Evolutionary conservation across 768 basidiomycete genomes (phyloP), one percentile per base, ranked within the genome.

Genomic region (Termitomyces sp.): DNA sequence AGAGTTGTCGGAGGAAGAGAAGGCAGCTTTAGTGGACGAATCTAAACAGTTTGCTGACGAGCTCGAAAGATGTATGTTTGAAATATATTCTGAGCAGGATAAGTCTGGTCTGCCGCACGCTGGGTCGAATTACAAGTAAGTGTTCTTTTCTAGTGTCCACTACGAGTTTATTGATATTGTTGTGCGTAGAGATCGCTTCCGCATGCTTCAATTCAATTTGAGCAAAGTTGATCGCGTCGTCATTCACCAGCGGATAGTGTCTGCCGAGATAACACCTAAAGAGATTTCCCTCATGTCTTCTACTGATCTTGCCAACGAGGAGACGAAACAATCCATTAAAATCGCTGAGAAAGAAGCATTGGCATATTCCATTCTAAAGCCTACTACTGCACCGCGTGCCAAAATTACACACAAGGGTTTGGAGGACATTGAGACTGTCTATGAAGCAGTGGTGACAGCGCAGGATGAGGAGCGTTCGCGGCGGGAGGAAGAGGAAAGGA

Each of bases 371-470:
- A 94, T 95, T 63, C 74, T 94, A 59, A 81, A 84, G 67, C 90
- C 87, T 71, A 77, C 82, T 9, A 74, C 76, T 9, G 79, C 82
- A 24, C 90, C 92, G 54, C 78, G 80, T 64, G 80, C 81, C 35
- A 95, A 94, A 71, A 88, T 93, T 60, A 96, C 93, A 28, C 93
- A 94, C 77, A 96, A 96, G 73, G 93, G 93, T 53, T 73, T 94
- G 61, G 87, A 94, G 76, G 88, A 92, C 65, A 92, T 96, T 66
- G 93, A 96, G 70, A 86, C 86, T 69, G 72, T 87, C 55, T 82
- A 83, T 63, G 87, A 84, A 14, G 71, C 72, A 46, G 61, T 66
- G 32, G 64, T 70, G 58, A 71, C 66, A 48, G 52, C 63, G 51
- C 74, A 73, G 61, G 82, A 84, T 62, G 71, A 76, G 64, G 88